These are phyloP conservation scores for Aspergillus oerlinghausenensis DNA, from an alignment of 2,329 filamentous ascomycete genomes.

Conservation along the genomic window DNA sequence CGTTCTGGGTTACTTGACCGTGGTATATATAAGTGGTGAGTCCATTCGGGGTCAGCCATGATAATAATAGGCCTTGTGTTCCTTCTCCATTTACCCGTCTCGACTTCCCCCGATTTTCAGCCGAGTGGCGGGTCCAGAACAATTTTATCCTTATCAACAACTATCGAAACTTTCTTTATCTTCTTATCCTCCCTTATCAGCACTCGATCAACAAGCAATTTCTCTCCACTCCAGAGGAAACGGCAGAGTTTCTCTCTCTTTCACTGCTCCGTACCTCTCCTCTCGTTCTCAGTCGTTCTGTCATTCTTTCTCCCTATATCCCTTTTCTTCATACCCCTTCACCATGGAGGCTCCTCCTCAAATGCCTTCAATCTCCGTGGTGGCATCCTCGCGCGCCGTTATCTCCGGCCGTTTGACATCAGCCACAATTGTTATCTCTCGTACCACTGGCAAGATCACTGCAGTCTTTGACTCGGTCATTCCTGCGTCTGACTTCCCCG, in stretches of 20 bases:
- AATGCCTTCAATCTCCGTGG: constrained; percentile 59
- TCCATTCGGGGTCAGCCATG: neutral
- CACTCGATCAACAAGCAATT: constrained; percentile 1
- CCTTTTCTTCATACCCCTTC: constrained; percentile 1
- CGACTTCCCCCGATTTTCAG: neutral
- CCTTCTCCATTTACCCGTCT: neutral
- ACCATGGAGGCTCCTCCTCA: constrained; percentile 19
- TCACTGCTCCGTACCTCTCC: constrained; percentile 8
- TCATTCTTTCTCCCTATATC: constrained; percentile 3
- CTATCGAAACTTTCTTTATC: neutral
- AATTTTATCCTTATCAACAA: neutral
- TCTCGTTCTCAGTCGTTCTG: constrained; percentile 5
- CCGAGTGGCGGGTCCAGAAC: neutral
- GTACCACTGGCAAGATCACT: constrained; percentile 75
- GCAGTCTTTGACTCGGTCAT: constrained; percentile 69
- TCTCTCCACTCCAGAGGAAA: constrained; percentile 1
- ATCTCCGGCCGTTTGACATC: constrained; percentile 72
- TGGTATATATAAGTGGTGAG: constrained; percentile 1
- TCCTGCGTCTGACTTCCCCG: constrained; percentile 69
- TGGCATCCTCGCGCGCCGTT: constrained; percentile 79
- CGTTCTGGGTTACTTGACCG: neutral
- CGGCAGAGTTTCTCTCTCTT: neutral
- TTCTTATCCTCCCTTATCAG: neutral
- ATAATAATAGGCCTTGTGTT: neutral
- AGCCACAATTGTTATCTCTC: constrained; percentile 77